Percentiles rank a stretch among this genome's conserved stretches.
Conservation (phyloP, 2,329 filamentous ascomycete species). For the Epichloe sylvatica region DNA sequence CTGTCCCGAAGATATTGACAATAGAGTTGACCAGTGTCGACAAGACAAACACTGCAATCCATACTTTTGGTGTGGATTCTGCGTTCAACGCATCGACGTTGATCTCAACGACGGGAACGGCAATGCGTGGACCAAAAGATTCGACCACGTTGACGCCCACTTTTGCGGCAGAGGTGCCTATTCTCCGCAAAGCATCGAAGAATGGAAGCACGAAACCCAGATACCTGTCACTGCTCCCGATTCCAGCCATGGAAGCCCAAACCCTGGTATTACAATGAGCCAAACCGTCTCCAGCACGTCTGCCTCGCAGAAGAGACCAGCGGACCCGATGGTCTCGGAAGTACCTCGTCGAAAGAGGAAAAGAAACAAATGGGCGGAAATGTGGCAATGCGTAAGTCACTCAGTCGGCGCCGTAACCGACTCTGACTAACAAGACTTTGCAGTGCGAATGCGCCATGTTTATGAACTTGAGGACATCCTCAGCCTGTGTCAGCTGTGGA, state of each 20-base stretch:
- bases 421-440: neutral
- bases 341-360: neutral
- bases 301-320: neutral
- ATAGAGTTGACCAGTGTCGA: slow-evolving; percentile 37
- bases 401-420: neutral
- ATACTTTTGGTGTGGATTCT: slow-evolving; percentile 84
- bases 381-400: slow-evolving; percentile 6
- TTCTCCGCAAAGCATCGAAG: slow-evolving; percentile 30
- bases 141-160: slow-evolving; percentile 64
- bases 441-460: slow-evolving; percentile 2
- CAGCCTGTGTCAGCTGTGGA: neutral
- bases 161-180: slow-evolving; percentile 38
- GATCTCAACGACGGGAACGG: slow-evolving; percentile 21
- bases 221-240: neutral
- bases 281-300: neutral
- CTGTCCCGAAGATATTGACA: slow-evolving; percentile 21
- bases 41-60: slow-evolving; percentile 51
- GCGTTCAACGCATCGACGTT: slow-evolving; percentile 41
- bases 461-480: neutral
- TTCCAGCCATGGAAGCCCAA: slow-evolving; percentile 7
- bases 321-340: neutral
- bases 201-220: slow-evolving; percentile 35
- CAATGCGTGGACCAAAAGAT: slow-evolving; percentile 43
- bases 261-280: slow-evolving; percentile 1
- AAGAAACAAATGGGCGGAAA: neutral